Conservation (phyloP, 192 early-diverging fungal species). For the Podila minutissima region DNA sequence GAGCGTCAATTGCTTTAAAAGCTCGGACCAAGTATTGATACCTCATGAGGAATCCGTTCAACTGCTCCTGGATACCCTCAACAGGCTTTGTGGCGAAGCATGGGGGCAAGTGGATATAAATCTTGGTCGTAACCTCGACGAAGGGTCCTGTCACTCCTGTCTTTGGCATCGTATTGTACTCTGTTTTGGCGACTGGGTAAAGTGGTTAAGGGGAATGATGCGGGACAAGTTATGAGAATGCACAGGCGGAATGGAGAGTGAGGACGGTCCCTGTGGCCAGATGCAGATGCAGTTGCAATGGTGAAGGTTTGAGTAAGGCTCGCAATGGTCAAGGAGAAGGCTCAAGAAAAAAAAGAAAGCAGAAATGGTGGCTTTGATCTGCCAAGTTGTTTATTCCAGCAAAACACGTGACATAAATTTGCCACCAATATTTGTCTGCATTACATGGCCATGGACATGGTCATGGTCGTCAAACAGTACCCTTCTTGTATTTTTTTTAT, state of each 20-base stretch:
- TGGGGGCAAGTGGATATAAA: slow-evolving; percentile 77
- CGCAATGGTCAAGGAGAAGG: background rate
- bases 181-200: background rate
- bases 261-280: background rate
- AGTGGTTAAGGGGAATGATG: background rate
- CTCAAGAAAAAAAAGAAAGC: background rate
- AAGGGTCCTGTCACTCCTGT: slow-evolving; percentile 23
- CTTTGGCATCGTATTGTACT: slow-evolving; percentile 19
- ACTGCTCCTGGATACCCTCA: slow-evolving; percentile 69
- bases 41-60: slow-evolving; percentile 78
- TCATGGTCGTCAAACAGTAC: too few species aligned
- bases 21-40: slow-evolving; percentile 17
- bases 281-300: background rate
- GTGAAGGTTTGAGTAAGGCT: background rate
- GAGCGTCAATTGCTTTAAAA: slow-evolving; percentile 16
- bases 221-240: background rate
- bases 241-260: background rate
- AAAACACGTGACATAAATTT: background rate
- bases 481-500: background rate
- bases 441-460: too few species aligned
- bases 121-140: slow-evolving; percentile 32
- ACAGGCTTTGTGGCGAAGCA: slow-evolving; percentile 62
- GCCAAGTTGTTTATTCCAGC: background rate
- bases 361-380: background rate
- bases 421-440: too few species aligned